Conservation (phyloP, 2,329 filamentous ascomycete species). For the Fusarium metavorans region DNA sequence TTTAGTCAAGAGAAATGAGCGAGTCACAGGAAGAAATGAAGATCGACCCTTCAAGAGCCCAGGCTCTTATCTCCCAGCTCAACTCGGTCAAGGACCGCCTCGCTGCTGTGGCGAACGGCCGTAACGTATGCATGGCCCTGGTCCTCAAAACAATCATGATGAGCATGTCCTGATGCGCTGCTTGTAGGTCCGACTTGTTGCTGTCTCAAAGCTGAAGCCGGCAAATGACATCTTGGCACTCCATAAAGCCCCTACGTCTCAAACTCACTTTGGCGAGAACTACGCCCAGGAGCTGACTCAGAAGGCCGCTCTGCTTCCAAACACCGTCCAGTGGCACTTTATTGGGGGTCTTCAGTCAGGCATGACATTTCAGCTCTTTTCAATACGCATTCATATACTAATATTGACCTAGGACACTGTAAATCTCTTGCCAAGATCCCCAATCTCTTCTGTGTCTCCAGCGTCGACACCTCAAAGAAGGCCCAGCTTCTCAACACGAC, state of each 20-base stretch:
- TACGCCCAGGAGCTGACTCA: constrained; percentile 91
- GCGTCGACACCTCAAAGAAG: constrained; percentile 90
- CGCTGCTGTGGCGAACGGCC: constrained; percentile 62
- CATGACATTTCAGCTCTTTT: constrained; percentile 41
- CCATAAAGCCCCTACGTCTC: constrained; percentile 69
- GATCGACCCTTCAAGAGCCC: constrained; percentile 71
- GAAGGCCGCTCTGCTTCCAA: constrained; percentile 84
- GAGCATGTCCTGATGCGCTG: constrained; percentile 30
- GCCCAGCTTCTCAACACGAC: constrained; percentile 83
- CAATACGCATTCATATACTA: constrained; percentile 1
- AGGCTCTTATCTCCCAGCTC: constrained; percentile 72
- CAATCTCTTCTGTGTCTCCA: constrained; percentile 92
- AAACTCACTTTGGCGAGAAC: constrained; percentile 94
- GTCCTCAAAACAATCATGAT: not conserved
- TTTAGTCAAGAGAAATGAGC: constrained; percentile 53
- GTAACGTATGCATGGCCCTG: constrained; percentile 59
- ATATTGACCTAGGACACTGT: constrained; percentile 77
- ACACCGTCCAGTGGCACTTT: constrained; percentile 90
- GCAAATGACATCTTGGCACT: constrained; percentile 90
- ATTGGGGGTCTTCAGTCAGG: constrained; percentile 91
- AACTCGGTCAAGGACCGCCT: constrained; percentile 70
- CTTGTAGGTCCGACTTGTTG: constrained; percentile 82
- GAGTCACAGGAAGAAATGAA: constrained; percentile 66
- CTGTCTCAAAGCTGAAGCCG: constrained; percentile 96
- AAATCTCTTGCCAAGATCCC: constrained; percentile 86